Percentiles rank a stretch among this genome's conserved stretches.
phyloP scores from a whole-genome alignment of 2,329 filamentous ascomycete species.

The Periglandula ipomoeae region DNA sequence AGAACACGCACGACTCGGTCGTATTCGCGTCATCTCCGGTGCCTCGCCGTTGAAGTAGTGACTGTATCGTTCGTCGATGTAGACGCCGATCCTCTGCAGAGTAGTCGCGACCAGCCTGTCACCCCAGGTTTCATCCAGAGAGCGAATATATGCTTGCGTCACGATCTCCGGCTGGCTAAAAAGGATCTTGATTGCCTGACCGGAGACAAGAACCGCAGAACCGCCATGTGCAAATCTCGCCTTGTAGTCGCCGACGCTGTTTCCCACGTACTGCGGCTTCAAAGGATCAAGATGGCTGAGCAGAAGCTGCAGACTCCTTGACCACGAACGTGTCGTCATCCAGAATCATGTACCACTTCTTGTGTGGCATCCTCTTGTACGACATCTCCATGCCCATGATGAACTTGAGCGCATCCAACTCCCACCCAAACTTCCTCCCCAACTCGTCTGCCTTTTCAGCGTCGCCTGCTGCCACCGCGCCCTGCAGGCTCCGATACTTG shows the following conservation, averaged over 20 bases:
- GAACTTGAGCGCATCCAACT: conserved; percentile 45
- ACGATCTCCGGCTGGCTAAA: conserved; percentile 34
- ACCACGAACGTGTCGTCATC: conserved; percentile 51
- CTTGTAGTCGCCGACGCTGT: conserved; percentile 47
- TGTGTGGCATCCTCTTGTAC: conserved; percentile 39
- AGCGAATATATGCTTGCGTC: conserved; percentile 34
- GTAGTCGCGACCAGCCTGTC: conserved; percentile 45
- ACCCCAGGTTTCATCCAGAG: conserved; percentile 43
- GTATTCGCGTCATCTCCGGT: conserved; percentile 39
- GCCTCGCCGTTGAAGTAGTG: conserved; percentile 48
- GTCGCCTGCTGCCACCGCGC: conserved; percentile 28
- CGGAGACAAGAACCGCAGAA: conserved; percentile 44
- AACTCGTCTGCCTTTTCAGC: conserved; percentile 27
- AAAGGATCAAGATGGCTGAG: conserved; percentile 39
- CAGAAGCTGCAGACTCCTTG: conserved; percentile 37
- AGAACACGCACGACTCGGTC: conserved; percentile 40
- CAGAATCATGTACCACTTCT: conserved; percentile 50
- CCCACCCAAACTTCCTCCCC: conserved; percentile 35
- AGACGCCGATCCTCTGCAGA: conserved; percentile 42
- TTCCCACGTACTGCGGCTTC: conserved; percentile 42
- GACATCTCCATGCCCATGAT: conserved; percentile 44
- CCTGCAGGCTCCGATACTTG: conserved; percentile 31
- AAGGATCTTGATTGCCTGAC: conserved; percentile 37
- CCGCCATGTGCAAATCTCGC: conserved; percentile 48
- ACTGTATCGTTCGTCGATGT: conserved; percentile 45